phyloP scores from a whole-genome alignment of 768 basidiomycete genomes.

The Pholiota molesta region DNA sequence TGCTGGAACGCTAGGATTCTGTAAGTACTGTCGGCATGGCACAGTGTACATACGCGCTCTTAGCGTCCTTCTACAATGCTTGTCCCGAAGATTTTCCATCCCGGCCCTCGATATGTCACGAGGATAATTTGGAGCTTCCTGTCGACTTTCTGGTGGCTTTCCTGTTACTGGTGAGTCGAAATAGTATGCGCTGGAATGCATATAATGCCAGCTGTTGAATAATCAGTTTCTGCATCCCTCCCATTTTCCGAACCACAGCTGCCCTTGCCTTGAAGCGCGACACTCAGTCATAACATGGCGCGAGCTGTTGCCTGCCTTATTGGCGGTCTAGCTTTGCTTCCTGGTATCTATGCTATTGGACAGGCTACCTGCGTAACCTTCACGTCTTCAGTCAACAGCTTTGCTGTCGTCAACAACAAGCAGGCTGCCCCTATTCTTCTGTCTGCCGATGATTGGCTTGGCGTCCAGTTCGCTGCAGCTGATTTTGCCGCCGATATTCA shows the following conservation, averaged over 20 bases:
- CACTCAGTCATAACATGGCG: constrained; percentile 12
- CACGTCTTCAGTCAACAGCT: constrained; percentile 35
- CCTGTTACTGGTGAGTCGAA: constrained; percentile 9
- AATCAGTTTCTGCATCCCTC: neutral
- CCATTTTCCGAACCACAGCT: neutral
- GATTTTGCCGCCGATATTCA: constrained; percentile 67
- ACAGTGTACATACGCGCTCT: neutral
- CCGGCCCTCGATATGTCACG: constrained; percentile 20
- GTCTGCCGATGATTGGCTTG: constrained; percentile 62
- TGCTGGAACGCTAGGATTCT: neutral
- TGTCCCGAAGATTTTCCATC: constrained; percentile 22
- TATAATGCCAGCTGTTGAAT: constrained; percentile 3
- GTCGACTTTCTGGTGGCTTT: constrained; percentile 11
- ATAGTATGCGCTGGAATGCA: constrained; percentile 1
- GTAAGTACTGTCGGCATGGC: neutral
- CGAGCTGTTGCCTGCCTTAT: constrained; percentile 20
- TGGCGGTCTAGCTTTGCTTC: constrained; percentile 21
- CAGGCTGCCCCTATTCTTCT: constrained; percentile 52
- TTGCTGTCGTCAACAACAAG: constrained; percentile 48
- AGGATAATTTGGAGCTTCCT: constrained; percentile 11
- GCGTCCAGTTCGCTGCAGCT: constrained; percentile 60
- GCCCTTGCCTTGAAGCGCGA: neutral
- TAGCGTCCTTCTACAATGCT: neutral
- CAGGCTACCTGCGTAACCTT: constrained; percentile 53
- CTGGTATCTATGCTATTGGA: constrained; percentile 41